A percentile compares a stretch with the other conserved stretches of the same genome.
Conservation (phyloP, 805 yeast species). For the Maudiozyma serrabonitensis region DNA sequence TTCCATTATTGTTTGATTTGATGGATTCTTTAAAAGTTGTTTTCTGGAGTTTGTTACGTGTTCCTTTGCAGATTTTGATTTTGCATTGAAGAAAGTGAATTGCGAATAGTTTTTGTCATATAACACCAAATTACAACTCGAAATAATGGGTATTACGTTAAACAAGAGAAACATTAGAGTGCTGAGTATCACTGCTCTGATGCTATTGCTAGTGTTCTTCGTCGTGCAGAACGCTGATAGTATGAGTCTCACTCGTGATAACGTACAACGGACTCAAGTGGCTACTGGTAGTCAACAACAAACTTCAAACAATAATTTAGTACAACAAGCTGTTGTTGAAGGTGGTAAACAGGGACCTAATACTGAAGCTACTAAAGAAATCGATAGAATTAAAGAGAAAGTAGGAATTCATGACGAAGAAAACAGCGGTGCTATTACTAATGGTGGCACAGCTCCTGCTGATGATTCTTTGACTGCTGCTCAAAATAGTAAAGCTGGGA, state of each 20-base stretch:
- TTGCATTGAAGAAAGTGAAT: too few relatives aligned
- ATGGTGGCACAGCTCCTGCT: constrained; percentile 4
- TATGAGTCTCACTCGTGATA: neutral
- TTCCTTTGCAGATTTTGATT: too few relatives aligned
- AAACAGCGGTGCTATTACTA: neutral
- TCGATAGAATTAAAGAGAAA: constrained; percentile 15
- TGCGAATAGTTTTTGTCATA: too few relatives aligned
- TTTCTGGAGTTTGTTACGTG: too few relatives aligned
- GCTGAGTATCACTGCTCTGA: constrained; percentile 17
- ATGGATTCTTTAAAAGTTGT: too few relatives aligned
- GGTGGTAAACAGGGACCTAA: neutral
- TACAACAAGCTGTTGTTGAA: neutral
- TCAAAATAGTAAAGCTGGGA: constrained; percentile 9
- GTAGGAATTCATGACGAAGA: constrained; percentile 6
- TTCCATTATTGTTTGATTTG: too few relatives aligned
- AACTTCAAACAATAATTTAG: neutral
- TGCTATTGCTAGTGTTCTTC: constrained; percentile 20
- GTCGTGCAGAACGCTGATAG: constrained; percentile 20
- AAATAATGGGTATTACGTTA: constrained; percentile 6
- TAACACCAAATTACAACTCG: too few relatives aligned
- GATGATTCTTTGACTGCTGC: constrained; percentile 8
- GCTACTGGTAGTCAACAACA: neutral
- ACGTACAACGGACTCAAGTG: neutral
- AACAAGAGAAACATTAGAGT: constrained; percentile 24
- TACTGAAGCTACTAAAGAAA: constrained; percentile 8